A percentile compares a stretch with the other conserved stretches of the same genome.
Conservation (phyloP, 169 alveolate genomes). For the Plasmodium ovale region DNA sequence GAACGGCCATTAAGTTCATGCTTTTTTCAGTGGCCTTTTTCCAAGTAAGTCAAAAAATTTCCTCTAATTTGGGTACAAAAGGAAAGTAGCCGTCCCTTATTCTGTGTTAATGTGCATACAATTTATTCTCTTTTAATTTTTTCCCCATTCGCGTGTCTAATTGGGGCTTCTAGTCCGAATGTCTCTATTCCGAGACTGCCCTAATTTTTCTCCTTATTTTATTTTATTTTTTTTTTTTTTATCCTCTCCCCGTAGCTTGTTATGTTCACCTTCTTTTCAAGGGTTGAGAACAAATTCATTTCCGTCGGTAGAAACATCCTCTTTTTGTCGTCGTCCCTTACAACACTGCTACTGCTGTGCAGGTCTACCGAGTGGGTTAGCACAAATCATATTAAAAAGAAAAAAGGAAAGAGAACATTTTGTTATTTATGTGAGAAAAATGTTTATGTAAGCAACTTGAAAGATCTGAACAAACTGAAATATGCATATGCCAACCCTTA, state of each 20-base stretch:
- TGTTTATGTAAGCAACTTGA: slow-evolving; percentile 62
- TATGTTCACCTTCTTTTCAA: slow-evolving; percentile 68
- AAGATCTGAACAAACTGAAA: slow-evolving; percentile 58
- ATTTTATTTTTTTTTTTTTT: background rate
- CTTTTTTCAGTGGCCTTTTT: slow-evolving; percentile 83
- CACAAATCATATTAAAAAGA: slow-evolving; percentile 69
- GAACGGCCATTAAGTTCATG: slow-evolving; percentile 85
- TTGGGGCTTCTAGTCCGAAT: no score
- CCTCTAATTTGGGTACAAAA: background rate
- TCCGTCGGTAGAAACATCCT: slow-evolving; percentile 66
- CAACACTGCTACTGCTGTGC: slow-evolving; percentile 39
- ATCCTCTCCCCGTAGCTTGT: slow-evolving; percentile 30
- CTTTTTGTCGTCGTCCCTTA: slow-evolving; percentile 67
- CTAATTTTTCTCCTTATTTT: no score
- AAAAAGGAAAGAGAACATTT: slow-evolving; percentile 66
- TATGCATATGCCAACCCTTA: slow-evolving; percentile 73
- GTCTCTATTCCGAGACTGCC: no score
- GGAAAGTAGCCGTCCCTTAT: no score
- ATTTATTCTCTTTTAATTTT: no score
- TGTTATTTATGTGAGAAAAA: slow-evolving; percentile 72
- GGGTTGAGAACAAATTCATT: slow-evolving; percentile 57
- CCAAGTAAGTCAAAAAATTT: slow-evolving; percentile 19
- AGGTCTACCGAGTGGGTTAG: slow-evolving; percentile 75
- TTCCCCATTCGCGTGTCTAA: background rate
- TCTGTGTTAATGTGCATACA: background rate